Evolutionary conservation across 495 filamentous ascomycete genomes (phyloP).

Genomic region (Bacidia gigantensis): DNA sequence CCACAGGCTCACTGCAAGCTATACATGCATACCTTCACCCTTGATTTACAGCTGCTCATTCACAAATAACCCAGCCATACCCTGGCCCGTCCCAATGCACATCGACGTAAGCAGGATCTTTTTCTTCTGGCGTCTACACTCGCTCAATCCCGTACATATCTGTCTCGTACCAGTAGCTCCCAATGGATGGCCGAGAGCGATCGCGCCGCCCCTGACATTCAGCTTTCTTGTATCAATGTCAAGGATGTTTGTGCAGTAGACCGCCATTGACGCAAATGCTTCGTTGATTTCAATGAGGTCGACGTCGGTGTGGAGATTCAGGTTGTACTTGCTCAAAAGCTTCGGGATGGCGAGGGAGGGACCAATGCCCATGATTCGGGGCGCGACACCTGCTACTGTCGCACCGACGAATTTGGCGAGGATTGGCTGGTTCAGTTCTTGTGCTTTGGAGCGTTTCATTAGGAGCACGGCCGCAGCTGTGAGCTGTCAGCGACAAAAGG

Average conservation of each 20-base stretch:
- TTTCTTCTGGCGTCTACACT: slow-evolving; percentile 64
- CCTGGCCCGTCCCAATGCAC: slow-evolving; percentile 75
- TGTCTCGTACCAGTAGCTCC: slow-evolving; percentile 68
- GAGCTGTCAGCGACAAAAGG: background rate
- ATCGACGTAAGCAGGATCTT: slow-evolving; percentile 75
- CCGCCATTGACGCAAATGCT: slow-evolving; percentile 94
- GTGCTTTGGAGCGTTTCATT: slow-evolving; percentile 85
- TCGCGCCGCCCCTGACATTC: slow-evolving; percentile 74
- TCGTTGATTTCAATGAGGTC: slow-evolving; percentile 94
- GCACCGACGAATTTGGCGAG: slow-evolving; percentile 88
- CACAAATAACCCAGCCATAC: slow-evolving; percentile 76
- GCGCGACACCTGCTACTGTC: slow-evolving; percentile 77
- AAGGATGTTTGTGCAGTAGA: slow-evolving; percentile 73
- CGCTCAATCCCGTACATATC: slow-evolving; percentile 72
- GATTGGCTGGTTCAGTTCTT: slow-evolving; percentile 80
- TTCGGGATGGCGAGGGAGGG: slow-evolving; percentile 91
- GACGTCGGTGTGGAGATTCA: slow-evolving; percentile 59
- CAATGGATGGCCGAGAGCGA: slow-evolving; percentile 71
- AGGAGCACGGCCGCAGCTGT: slow-evolving; percentile 72
- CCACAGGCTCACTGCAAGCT: background rate
- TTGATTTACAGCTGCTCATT: slow-evolving; percentile 48
- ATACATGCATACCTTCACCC: background rate
- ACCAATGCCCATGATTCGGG: slow-evolving; percentile 94
- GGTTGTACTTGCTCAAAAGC: slow-evolving; percentile 64
- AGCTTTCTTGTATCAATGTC: slow-evolving; percentile 72